Evolutionary conservation across 208 protist genomes (phyloP), one percentile per base, ranked within the genome.

Genomic region (Polymyxa betae): DNA sequence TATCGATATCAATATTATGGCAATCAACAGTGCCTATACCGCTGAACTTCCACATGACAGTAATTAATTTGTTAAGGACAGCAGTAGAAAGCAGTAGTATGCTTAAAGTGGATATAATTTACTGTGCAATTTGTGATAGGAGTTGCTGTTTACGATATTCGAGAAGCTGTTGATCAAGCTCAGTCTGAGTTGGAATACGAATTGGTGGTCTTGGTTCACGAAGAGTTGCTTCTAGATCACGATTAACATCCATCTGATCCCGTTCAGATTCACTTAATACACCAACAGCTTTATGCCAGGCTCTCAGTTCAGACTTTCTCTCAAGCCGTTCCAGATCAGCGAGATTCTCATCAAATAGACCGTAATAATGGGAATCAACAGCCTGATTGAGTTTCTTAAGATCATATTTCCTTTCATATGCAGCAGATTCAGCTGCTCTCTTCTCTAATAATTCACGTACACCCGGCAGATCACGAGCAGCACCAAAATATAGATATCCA

Each of bases 401-500:
- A 60, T 60, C 49, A n/a, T n/a, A n/a, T 29, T 24, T 0, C 10
- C 45, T 0, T 24, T 5, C 88, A n/a, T n/a, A 0, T 60, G n/a
- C 44, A 24, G 72, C 32, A 41, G 32, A 29, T 0, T 0, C 35
- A 24, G 43, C 5, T 38, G 41, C 45, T 0, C 35, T 0, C 5
- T 92, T 72, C 0, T 94, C 66, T 88, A 97, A 95, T 24, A 97
- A 89, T 77, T 97, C 95, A 38, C 94, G 93, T 0, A 97, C 96
- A 38, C 96, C 96, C 0, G 95, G 96, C 24, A 97, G 91, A 10
- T 97, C 91, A 35, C 90, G 90, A 35, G 95, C 96, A 20, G 95
- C 96, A 45, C 96, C 96, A 89, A 96, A 97, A 91, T 97, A 97
- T 41, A 89, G 94, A 72, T 96, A 96, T 0, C 92, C 92, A 0